These are phyloP conservation scores for Phyllachora maydis DNA, from an alignment of 2,329 filamentous ascomycete genomes.

Conservation along the genomic window DNA sequence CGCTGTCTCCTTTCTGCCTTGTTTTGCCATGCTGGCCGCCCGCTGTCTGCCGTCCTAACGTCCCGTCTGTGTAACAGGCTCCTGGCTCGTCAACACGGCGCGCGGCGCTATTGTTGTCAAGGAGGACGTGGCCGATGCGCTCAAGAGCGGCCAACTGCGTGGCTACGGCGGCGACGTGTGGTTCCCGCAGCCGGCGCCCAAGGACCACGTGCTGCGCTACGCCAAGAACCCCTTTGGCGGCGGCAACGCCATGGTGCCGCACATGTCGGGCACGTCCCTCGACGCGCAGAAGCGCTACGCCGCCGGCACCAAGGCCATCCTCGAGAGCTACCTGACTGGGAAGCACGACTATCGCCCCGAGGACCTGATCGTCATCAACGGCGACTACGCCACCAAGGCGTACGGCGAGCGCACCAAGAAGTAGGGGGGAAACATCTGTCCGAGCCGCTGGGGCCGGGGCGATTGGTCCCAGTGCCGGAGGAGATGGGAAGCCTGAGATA, in stretches of 20 bases:
- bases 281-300: conserved; percentile 92
- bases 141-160: conserved; percentile 78
- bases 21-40: too few relatives aligned
- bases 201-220: conserved; percentile 80
- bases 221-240: conserved; percentile 91
- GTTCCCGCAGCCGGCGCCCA: conserved; percentile 93
- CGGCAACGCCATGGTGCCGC: conserved; percentile 95
- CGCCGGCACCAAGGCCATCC: conserved; percentile 69
- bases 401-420: conserved; percentile 54
- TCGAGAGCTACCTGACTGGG: conserved; percentile 78
- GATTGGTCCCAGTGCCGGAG: too few relatives aligned
- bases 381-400: conserved; percentile 87
- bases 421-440: too few relatives aligned
- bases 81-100: conserved; percentile 96
- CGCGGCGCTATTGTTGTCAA: conserved; percentile 98
- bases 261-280: conserved; percentile 98
- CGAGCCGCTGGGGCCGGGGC: too few relatives aligned
- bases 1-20: conserved; percentile 7
- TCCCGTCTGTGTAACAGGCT: too few relatives aligned
- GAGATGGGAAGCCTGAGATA: too few relatives aligned
- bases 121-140: conserved; percentile 88
- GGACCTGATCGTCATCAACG: conserved; percentile 77
- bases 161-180: conserved; percentile 82
- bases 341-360: conserved; percentile 72
- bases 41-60: too few relatives aligned